Evolutionary conservation across 352 stramenopile species (phyloP), one percentile per base, ranked within the genome.

Genomic region (Phytophthora cactorum): DNA sequence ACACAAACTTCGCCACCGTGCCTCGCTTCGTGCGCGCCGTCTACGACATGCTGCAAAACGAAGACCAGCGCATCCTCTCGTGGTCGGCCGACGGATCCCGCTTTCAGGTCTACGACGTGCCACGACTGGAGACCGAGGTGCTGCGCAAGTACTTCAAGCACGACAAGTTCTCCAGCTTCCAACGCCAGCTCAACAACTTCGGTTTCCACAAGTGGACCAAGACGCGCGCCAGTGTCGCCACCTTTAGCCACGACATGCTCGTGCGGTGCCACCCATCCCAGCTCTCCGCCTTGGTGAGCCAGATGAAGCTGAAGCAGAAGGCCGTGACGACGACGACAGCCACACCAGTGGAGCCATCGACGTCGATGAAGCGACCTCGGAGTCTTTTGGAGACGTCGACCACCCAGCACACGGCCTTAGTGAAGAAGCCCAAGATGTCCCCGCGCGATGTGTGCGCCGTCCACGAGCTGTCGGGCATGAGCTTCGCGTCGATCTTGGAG

Each of bases 121-220:
- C 81, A 22, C 62, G 52, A 15, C 81, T 96, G 59, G 80, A 81
- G 63, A 51, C 70, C 29, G 51, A 77, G 22, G 74, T 96, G 45
- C 68, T 96, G 52, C 86, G 88, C 11, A 83, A 82, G 46, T 95
- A 95, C 68, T 96, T 95, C 64, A 89, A 87, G 49, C 88, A 96
- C 68, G 79, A 70, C 63, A 96, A 91, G 63, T 97, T 97, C 74
- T 89, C 92, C 34, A 97, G 88, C 32, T 90, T 98, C 52, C 88
- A 96, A 62, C 83, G 92, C 22, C 90, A 98, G 72, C 76, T 98
- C 46, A 97, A 95, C 75, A 97, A 98, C 67, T 98, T 98, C 75
- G 82, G 74, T 11, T 98, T 98, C 70, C 78, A 75, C 68, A 93
- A 93, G 66, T 91, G 82, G 82, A 91, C 83, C 67, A 91, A 91